Percentiles rank a stretch among this genome's conserved stretches.
Conservation (phyloP, 306 rosid genomes). For the Mimosa bimucronata region DNA sequence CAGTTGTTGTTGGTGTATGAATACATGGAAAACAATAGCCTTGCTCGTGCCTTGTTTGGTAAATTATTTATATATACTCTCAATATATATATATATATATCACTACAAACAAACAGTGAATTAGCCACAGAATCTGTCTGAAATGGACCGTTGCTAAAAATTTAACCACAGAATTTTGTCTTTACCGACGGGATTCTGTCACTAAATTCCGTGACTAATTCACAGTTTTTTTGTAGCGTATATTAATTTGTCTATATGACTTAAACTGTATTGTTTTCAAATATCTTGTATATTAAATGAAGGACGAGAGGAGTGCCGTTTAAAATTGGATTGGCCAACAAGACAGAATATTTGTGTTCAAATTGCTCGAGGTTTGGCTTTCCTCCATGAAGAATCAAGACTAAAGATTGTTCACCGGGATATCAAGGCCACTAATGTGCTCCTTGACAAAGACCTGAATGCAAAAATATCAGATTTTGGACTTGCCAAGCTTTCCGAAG, state of each 20-base stretch:
- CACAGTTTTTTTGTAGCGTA: too few relatives aligned
- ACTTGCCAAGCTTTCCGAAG: constrained; percentile 68
- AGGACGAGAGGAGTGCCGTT: constrained; percentile 32
- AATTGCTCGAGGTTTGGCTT: constrained; percentile 65
- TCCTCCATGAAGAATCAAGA: constrained; percentile 72
- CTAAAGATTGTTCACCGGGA: constrained; percentile 74
- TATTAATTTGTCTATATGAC: not conserved
- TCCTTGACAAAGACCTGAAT: constrained; percentile 61
- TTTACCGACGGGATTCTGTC: too few relatives aligned
- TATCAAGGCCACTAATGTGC: constrained; percentile 67
- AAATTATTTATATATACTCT: constrained; percentile 13
- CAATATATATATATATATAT: not conserved
- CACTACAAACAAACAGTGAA: too few relatives aligned
- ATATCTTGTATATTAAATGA: constrained; percentile 24
- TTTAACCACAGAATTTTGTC: too few relatives aligned
- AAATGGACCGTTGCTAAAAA: too few relatives aligned
- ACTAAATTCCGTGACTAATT: not conserved
- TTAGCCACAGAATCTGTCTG: too few relatives aligned
- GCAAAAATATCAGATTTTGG: constrained; percentile 74
- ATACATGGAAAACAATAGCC: constrained; percentile 55
- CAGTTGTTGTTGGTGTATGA: constrained; percentile 49
- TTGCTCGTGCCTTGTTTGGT: constrained; percentile 52
- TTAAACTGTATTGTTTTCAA: not conserved
- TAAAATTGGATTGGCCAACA: constrained; percentile 56
- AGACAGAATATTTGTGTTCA: constrained; percentile 65